Base-by-base conservation (phyloP, 306 rosid species). In the Albizia julibrissin region DNA sequence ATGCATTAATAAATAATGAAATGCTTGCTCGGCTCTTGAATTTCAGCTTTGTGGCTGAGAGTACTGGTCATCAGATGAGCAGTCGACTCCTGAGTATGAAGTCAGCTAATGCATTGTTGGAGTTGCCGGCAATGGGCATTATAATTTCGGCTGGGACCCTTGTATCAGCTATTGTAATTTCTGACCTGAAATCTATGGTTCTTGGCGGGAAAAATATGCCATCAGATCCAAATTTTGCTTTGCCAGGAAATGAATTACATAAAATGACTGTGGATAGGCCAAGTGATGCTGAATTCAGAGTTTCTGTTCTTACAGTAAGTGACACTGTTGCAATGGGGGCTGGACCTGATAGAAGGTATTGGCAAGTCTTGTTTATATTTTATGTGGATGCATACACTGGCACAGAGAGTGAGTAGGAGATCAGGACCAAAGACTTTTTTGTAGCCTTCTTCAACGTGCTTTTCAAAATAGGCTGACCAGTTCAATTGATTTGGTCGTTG, bases 311-410 rank as follows among this genome's bases (percentile, higher is more conserved):
- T 85, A 95, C 98, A 43, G 97, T 95, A 70, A 93, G 98, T 81
- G 99, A 95, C 72, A 95, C 98, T 40, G 98, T 95, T 84, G 91
- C 98, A 78, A 81, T 78, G 2, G 99, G 98, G 84, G 89, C 89
- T 34, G 98, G 98, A 61, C 97, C 97, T 31, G 99, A 95, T 91
- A 85, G 97, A 82, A 95, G 99, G 98, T 95, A 90, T 76, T 77
- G 86, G 27, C 33, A 72, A 72, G 10, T 82, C 50, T 29, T 80
- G 4, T 79, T 75, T 80, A 40, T 79, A 16, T 72, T 84, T 77
- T 68, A 67, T 59, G 49, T n/a, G 54, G 52, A 61, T 67, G 64
- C 16, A 8, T 31, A 39, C 42, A 19, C 19, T 67, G 74, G 52
- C 68, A 80, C 27, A 56, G 52, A 75, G 11, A 19, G 8, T 37